Evolutionary conservation across 257 asterid species (phyloP).

Genomic region (Petunia secreta): DNA sequence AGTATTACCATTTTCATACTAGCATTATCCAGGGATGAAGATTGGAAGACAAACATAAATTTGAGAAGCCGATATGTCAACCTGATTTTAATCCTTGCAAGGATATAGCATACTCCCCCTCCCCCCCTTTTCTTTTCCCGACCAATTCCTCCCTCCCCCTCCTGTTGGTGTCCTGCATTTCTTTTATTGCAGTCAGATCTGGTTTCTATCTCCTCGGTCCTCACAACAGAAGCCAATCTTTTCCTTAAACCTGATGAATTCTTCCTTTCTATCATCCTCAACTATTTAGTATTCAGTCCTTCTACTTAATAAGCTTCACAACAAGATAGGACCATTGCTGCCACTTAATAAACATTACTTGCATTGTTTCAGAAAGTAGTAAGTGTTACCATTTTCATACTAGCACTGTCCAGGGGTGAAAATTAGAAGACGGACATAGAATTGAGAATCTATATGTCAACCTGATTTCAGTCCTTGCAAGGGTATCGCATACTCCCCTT

Average conservation of each 20-base stretch:
- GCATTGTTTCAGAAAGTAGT: not conserved
- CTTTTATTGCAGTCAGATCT: conserved; percentile 8
- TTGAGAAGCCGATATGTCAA: not conserved
- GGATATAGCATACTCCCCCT: not conserved
- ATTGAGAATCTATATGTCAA: not conserved
- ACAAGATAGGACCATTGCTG: no score
- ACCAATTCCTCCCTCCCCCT: not conserved
- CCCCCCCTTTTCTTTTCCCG: not conserved
- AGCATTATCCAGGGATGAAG: conserved; percentile 9
- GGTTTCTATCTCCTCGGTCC: conserved; percentile 19
- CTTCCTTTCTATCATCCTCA: conserved; percentile 12
- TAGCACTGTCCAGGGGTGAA: conserved; percentile 12
- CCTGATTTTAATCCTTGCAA: not conserved
- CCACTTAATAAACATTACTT: no score
- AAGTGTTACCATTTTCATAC: not conserved
- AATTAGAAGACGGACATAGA: not conserved
- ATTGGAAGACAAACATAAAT: not conserved
- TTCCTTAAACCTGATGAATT: conserved; percentile 6
- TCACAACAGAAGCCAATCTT: not conserved
- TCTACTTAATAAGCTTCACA: not conserved
- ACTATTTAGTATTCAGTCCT: not conserved
- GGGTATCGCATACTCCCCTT: not conserved
- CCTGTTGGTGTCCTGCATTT: conserved; percentile 10
- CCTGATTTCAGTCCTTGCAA: not conserved
- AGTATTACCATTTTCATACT: not conserved